Evolutionary conservation across 1,284 basidiomycete genomes (phyloP).

Genomic region (Ganoderma lingzhi): DNA sequence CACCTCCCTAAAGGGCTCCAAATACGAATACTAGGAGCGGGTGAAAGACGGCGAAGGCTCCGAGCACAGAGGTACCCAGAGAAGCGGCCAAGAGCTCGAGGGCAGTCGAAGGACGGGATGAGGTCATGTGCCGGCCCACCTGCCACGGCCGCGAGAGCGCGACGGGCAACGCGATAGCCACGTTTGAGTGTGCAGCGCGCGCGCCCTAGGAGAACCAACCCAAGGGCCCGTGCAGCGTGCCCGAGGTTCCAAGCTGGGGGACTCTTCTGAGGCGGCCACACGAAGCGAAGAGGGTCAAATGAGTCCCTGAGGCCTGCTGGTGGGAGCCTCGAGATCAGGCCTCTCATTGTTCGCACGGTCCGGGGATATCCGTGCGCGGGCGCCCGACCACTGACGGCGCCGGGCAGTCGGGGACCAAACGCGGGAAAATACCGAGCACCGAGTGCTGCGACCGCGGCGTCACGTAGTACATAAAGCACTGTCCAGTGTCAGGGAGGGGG

Average conservation of each 20-base stretch:
- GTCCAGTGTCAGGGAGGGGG: background rate
- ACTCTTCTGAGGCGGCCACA: background rate
- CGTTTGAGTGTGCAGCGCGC: slow-evolving; percentile 5
- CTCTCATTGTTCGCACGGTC: background rate
- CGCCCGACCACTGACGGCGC: background rate
- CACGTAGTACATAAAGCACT: background rate
- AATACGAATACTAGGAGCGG: background rate
- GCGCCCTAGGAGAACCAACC: background rate
- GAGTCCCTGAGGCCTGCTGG: background rate
- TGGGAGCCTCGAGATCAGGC: background rate
- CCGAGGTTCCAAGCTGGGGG: background rate
- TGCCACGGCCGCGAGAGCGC: background rate
- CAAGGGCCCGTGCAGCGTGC: background rate
- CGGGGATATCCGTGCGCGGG: background rate
- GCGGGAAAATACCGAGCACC: slow-evolving; percentile 1
- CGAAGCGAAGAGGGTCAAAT: background rate
- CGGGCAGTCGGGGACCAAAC: background rate
- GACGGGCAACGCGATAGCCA: slow-evolving; percentile 10
- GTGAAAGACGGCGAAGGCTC: background rate
- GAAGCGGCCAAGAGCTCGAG: background rate
- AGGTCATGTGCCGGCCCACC: slow-evolving; percentile 9
- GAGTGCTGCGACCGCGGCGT: background rate
- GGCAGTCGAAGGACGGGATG: background rate
- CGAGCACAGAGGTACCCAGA: background rate
- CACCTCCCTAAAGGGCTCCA: background rate